A percentile compares a stretch with the other conserved stretches of the same genome.
These are phyloP conservation scores for Macrophomina tecta DNA, from an alignment of 2,329 filamentous ascomycete species.

Conservation along the genomic window DNA sequence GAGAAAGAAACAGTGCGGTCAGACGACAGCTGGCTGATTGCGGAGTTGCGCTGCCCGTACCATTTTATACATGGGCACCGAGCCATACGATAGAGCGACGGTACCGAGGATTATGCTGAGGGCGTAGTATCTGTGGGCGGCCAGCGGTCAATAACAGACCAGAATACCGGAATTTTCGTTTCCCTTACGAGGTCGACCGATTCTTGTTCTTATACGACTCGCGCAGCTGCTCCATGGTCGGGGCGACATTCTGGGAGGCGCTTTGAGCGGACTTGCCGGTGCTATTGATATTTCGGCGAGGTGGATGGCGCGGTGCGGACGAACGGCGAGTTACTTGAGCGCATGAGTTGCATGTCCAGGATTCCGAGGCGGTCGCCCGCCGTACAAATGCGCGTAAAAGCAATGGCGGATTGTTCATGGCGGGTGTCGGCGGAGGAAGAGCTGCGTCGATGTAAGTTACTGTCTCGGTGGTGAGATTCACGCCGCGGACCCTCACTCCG, in stretches of 20 bases:
- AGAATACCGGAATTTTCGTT: conserved; percentile 14
- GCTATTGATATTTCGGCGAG: conserved; percentile 42
- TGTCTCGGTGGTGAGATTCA: conserved; percentile 22
- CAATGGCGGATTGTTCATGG: conserved; percentile 25
- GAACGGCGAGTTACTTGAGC: conserved; percentile 37
- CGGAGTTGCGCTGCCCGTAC: conserved; percentile 49
- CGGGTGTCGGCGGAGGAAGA: not conserved
- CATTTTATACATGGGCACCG: conserved; percentile 88
- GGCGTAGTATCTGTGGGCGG: conserved; percentile 67
- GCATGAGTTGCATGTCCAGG: conserved; percentile 47
- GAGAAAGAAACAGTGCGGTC: not conserved
- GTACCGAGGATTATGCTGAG: conserved; percentile 80
- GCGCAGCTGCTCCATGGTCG: conserved; percentile 69
- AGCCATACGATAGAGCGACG: conserved; percentile 80
- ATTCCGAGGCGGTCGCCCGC: conserved; percentile 31
- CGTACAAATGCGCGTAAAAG: conserved; percentile 12
- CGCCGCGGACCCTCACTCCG: not conserved
- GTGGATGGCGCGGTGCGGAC: conserved; percentile 32
- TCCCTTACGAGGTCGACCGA: conserved; percentile 64
- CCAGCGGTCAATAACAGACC: not conserved
- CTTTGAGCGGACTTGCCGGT: conserved; percentile 38
- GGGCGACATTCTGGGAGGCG: conserved; percentile 40
- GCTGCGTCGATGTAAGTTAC: not conserved
- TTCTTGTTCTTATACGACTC: conserved; percentile 72
- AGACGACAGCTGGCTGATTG: not conserved